phyloP scores from a whole-genome alignment of 805 yeast species.

The Myxozyma mucilagina region DNA sequence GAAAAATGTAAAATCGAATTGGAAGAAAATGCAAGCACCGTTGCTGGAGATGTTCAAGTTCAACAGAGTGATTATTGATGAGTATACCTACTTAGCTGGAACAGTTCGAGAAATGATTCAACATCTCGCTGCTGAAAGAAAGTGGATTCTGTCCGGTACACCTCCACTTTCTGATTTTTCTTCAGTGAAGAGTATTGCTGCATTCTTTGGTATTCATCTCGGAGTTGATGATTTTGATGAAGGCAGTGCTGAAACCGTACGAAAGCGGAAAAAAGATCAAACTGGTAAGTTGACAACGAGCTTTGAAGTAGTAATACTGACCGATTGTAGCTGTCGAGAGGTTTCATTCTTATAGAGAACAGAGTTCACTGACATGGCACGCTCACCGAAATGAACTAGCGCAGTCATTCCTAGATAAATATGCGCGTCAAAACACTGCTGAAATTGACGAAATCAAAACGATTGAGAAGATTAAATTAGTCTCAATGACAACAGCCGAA shows the following conservation, averaged over 20 bases:
- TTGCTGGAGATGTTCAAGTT: conserved; percentile 12
- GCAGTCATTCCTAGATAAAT: conserved; percentile 7
- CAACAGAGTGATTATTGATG: conserved; percentile 16
- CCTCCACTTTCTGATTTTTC: conserved; percentile 14
- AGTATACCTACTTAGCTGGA: conserved; percentile 17
- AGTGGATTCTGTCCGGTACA: conserved; percentile 18
- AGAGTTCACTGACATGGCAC: conserved; percentile 13
- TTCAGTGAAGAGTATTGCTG: conserved; percentile 15
- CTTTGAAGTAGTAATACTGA: background rate
- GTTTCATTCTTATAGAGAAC: conserved; percentile 16
- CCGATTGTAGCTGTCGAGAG: conserved; percentile 7
- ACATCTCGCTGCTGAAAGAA: conserved; percentile 1
- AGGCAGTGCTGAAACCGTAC: conserved; percentile 2
- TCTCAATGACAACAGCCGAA: conserved; percentile 8
- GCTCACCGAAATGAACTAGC: conserved; percentile 12
- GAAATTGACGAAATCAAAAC: conserved; percentile 14
- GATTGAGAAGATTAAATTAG: background rate
- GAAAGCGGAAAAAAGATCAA: conserved; percentile 12
- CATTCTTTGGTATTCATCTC: conserved; percentile 11
- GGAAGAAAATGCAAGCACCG: conserved; percentile 13
- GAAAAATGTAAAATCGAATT: background rate
- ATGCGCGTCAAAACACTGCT: conserved; percentile 12
- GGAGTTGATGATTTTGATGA: conserved; percentile 17
- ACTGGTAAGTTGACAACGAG: background rate
- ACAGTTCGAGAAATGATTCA: conserved; percentile 8